These are phyloP conservation scores for Penicillium riverlandense DNA, from an alignment of 495 filamentous ascomycete genomes.

Conservation along the genomic window DNA sequence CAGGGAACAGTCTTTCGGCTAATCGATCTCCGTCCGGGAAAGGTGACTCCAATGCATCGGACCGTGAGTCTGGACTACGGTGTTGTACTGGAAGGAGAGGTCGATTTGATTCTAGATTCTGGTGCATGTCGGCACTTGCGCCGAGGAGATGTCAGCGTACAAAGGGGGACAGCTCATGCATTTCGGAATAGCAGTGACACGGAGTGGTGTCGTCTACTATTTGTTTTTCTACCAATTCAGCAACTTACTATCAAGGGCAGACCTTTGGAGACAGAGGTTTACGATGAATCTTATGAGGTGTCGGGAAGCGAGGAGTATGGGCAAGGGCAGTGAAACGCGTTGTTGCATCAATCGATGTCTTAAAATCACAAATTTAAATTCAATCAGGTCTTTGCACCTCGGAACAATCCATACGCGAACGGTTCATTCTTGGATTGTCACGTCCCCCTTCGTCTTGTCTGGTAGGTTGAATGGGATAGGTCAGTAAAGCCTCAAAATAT, in stretches of 20 bases:
- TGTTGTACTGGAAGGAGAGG: conserved; percentile 61
- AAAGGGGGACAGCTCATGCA: conserved; percentile 57
- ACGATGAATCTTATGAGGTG: conserved; percentile 17
- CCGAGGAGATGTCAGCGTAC: conserved; percentile 60
- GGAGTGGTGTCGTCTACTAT: conserved; percentile 53
- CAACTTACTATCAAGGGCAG: conserved; percentile 18
- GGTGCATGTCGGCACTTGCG: conserved; percentile 51
- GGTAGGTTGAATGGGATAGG: not conserved
- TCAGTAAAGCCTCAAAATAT: not conserved
- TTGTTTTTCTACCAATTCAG: conserved; percentile 31
- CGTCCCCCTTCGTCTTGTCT: conserved; percentile 11
- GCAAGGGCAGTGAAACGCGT: too few species aligned
- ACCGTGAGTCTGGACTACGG: conserved; percentile 67
- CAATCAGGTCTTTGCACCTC: not conserved
- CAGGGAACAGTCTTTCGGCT: conserved; percentile 35
- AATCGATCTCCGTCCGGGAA: conserved; percentile 59
- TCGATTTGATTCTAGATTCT: conserved; percentile 68
- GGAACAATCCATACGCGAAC: not conserved
- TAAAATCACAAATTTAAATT: not conserved
- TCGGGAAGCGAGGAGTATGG: not conserved
- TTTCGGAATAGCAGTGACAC: conserved; percentile 49
- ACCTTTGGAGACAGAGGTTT: conserved; percentile 19
- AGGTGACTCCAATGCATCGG: conserved; percentile 62
- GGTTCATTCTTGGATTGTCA: conserved; percentile 1
- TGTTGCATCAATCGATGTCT: not conserved